A percentile compares a stretch with the other conserved stretches of the same genome.
phyloP scores from a whole-genome alignment of 257 asterid species.

The Linaria vulgaris region DNA sequence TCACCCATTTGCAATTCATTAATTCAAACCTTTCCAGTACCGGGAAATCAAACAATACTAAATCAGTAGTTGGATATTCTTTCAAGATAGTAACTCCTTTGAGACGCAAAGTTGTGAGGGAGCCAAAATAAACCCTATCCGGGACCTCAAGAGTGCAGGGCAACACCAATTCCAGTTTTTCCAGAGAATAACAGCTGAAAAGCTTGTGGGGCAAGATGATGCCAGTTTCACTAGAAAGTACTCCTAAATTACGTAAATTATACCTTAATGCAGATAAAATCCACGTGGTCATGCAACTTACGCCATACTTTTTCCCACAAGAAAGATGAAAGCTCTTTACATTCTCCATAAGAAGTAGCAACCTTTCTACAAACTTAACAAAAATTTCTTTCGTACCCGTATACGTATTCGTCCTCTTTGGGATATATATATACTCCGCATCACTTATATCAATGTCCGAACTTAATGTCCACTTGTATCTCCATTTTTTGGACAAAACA shows the following conservation, averaged over 20 bases:
- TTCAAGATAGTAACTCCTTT: background rate
- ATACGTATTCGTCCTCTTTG: background rate
- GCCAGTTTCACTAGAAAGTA: background rate
- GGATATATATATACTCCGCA: background rate
- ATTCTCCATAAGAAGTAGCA: background rate
- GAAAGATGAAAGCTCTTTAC: background rate
- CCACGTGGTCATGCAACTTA: background rate
- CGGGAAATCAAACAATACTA: background rate
- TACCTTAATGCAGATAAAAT: background rate
- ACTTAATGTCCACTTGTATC: constrained; percentile 3
- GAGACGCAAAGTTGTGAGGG: background rate
- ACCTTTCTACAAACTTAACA: constrained; percentile 3
- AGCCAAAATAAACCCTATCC: background rate
- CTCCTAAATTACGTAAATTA: background rate
- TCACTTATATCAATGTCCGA: background rate
- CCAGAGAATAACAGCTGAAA: background rate
- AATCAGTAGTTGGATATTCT: background rate
- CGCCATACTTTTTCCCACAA: background rate
- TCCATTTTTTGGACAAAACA: constrained; percentile 3
- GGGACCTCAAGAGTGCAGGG: background rate
- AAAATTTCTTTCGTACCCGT: no score
- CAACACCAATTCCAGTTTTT: background rate
- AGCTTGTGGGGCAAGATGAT: background rate
- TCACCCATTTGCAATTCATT: background rate
- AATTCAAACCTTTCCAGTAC: background rate